phyloP scores from a whole-genome alignment of 768 basidiomycete species.

The Phanerochaete sordida region DNA sequence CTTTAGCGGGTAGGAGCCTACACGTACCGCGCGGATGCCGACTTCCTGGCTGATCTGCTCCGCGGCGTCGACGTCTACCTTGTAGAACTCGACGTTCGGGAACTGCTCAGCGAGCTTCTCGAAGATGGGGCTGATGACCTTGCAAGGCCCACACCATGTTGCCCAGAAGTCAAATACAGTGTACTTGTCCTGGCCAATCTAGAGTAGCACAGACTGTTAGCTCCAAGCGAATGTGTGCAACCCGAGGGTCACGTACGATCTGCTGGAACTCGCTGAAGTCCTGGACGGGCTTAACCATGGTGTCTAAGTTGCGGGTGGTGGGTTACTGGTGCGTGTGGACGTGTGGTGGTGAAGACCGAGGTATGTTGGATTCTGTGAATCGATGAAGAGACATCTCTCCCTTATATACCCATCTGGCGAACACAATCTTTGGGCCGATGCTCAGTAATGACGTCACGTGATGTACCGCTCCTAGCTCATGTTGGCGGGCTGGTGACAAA shows the following conservation, averaged over 20 bases:
- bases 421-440: too few relatives aligned
- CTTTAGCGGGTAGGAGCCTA: not conserved
- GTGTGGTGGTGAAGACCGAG: too few relatives aligned
- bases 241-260: too few relatives aligned
- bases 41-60: slow-evolving; percentile 50
- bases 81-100: slow-evolving; percentile 55
- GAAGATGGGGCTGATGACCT: slow-evolving; percentile 59
- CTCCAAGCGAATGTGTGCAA: too few relatives aligned
- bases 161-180: slow-evolving; percentile 74
- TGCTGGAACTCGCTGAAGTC: slow-evolving; percentile 19
- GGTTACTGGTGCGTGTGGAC: too few relatives aligned
- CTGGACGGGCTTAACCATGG: too few relatives aligned
- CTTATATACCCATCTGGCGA: not conserved
- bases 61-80: slow-evolving; percentile 70
- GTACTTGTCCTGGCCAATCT: slow-evolving; percentile 46
- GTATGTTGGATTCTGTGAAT: too few relatives aligned
- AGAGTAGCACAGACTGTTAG: too few relatives aligned
- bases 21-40: slow-evolving; percentile 58
- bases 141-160: slow-evolving; percentile 75
- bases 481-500: not conserved
- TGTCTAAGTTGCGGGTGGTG: too few relatives aligned
- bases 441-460: not conserved
- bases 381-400: too few relatives aligned
- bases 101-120: slow-evolving; percentile 43
- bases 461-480: not conserved